These are phyloP conservation scores for Coemansia guatemalensis DNA, from an alignment of 192 early-diverging fungal genomes.

Conservation along the genomic window DNA sequence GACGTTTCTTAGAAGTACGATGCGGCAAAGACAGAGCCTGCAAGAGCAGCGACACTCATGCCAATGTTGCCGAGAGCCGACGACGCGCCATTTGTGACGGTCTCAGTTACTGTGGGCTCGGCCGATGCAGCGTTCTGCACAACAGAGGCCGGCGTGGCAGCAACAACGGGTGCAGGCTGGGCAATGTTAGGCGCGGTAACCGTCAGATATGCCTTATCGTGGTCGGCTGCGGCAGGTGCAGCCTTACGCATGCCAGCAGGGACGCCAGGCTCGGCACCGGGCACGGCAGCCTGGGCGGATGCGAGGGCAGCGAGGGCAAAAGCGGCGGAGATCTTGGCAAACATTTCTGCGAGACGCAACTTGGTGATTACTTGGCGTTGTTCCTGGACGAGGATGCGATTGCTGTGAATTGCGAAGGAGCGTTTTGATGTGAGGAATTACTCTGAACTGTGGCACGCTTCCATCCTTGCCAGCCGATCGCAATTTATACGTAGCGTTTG, in stretches of 20 bases:
- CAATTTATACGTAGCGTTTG: background rate
- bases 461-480: background rate
- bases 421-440: background rate
- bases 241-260: constrained; percentile 9
- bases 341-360: constrained; percentile 24
- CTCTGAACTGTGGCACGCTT: background rate
- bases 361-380: constrained; percentile 17
- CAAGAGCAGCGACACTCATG: constrained; percentile 39
- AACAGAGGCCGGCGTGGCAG: constrained; percentile 18
- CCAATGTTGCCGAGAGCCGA: constrained; percentile 21
- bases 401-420: background rate
- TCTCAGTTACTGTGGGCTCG: constrained; percentile 35
- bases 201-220: constrained; percentile 30
- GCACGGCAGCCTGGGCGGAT: constrained; percentile 16
- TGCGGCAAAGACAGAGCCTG: constrained; percentile 33
- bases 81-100: constrained; percentile 29
- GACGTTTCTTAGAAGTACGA: constrained; percentile 30
- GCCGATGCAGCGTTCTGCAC: constrained; percentile 43
- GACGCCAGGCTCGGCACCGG: background rate
- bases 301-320: constrained; percentile 34
- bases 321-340: constrained; percentile 37
- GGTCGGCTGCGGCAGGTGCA: constrained; percentile 3
- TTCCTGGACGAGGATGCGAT: background rate
- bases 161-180: constrained; percentile 24
- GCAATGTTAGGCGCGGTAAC: constrained; percentile 39